Percentiles rank a stretch among this genome's conserved stretches.
Evolutionary conservation across 2,329 filamentous ascomycete species (phyloP).

Genomic region (Pestalotiopsis sp.): DNA sequence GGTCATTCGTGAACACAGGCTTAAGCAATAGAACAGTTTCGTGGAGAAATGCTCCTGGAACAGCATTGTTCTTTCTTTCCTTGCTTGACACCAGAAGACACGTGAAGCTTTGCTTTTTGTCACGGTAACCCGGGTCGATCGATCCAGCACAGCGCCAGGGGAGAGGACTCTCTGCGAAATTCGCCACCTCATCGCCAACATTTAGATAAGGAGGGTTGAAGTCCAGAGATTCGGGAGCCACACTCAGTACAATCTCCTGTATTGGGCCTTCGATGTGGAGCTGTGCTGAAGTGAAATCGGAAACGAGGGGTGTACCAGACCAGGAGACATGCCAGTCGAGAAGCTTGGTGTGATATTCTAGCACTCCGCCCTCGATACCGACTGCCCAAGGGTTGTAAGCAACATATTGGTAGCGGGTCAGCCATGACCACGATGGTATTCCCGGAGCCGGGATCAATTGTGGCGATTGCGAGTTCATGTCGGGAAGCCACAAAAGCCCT

Average conservation of each 20-base stretch:
- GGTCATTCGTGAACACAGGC: background rate
- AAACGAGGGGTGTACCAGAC: background rate
- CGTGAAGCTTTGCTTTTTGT: background rate
- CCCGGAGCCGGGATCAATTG: background rate
- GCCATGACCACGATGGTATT: background rate
- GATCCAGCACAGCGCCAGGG: background rate
- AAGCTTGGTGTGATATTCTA: background rate
- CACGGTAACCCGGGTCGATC: background rate
- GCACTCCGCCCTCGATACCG: no score
- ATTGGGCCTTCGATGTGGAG: background rate
- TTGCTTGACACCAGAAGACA: background rate
- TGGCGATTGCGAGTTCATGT: background rate
- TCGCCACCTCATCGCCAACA: background rate
- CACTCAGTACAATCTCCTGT: background rate
- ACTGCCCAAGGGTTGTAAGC: background rate
- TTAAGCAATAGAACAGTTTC: background rate
- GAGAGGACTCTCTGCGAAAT: background rate
- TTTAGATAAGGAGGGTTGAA: background rate
- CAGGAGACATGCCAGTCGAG: background rate
- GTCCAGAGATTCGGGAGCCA: background rate
- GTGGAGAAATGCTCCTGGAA: background rate
- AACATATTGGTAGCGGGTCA: background rate
- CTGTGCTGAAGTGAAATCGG: background rate
- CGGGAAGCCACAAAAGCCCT: background rate
- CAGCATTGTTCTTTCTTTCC: background rate